Conservation (phyloP, 2,329 filamentous ascomycete species). For the Alternaria solani region DNA sequence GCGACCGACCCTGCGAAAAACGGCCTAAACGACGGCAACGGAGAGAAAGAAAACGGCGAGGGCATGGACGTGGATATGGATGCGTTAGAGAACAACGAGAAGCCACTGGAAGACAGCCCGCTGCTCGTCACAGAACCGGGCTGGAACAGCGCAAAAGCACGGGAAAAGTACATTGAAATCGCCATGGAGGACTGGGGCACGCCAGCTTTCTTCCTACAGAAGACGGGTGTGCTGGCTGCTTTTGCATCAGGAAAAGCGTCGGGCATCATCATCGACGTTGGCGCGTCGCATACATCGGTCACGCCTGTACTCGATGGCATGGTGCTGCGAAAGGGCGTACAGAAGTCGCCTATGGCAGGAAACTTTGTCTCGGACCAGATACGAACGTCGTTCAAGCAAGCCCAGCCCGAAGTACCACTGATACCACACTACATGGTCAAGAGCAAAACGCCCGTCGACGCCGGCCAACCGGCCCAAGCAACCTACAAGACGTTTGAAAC, state of each 20-base stretch:
- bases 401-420: conserved; percentile 74
- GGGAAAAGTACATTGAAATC: conserved; percentile 94
- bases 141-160: conserved; percentile 86
- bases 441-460: conserved; percentile 88
- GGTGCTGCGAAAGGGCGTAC: conserved; percentile 85
- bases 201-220: conserved; percentile 91
- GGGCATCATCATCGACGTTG: conserved; percentile 90
- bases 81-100: conserved; percentile 68
- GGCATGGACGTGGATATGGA: conserved; percentile 64
- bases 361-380: conserved; percentile 91
- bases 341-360: conserved; percentile 84
- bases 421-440: conserved; percentile 88
- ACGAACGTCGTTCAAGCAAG: conserved; percentile 76
- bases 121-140: conserved; percentile 92
- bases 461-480: conserved; percentile 79
- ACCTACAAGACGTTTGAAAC: conserved; percentile 74
- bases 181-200: conserved; percentile 97
- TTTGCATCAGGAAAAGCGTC: conserved; percentile 94
- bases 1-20: conserved; percentile 76
- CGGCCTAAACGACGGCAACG: conserved; percentile 81
- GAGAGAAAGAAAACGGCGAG: conserved; percentile 65
- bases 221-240: conserved; percentile 87
- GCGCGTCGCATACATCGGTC: conserved; percentile 86
- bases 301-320: conserved; percentile 94
- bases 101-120: conserved; percentile 86